Conservation (phyloP, 306 rosid genomes). For the Canavalia gladiata region DNA sequence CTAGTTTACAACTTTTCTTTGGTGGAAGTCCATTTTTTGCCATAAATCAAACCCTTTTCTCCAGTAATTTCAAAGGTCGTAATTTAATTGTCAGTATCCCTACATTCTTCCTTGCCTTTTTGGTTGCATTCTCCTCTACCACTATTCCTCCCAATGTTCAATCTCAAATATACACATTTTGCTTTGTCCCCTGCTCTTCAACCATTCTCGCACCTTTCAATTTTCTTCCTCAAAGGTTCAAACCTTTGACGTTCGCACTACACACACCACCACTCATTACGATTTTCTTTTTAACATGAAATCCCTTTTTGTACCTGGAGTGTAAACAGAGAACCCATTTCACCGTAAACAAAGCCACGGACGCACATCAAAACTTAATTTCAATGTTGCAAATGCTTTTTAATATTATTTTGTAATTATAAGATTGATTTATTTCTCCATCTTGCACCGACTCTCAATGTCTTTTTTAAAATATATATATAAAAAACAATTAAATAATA, state of each 20-base stretch:
- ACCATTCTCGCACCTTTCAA: constrained; percentile 42
- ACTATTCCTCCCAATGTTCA: constrained; percentile 16
- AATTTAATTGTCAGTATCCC: constrained; percentile 25
- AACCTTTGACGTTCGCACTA: constrained; percentile 42
- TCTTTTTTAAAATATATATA: not conserved
- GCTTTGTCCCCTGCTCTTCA: constrained; percentile 49
- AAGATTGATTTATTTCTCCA: too few species aligned
- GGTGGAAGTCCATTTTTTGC: constrained; percentile 37
- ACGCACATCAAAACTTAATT: too few species aligned
- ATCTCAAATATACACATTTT: constrained; percentile 21
- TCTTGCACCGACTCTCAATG: too few species aligned
- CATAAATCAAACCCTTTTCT: constrained; percentile 8
- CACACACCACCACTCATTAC: not conserved
- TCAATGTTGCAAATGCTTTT: too few species aligned
- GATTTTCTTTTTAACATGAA: too few species aligned
- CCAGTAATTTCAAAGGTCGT: not conserved
- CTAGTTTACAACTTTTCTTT: constrained; percentile 15
- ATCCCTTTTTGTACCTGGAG: too few species aligned
- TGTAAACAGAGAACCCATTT: not conserved
- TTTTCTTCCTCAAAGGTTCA: constrained; percentile 40
- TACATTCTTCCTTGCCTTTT: constrained; percentile 40
- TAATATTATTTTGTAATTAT: too few species aligned
- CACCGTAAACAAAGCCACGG: not conserved
- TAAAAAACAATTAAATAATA: not conserved
- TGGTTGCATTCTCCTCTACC: not conserved